A percentile compares a stretch with the other conserved stretches of the same genome.
These are phyloP conservation scores for Suillus spraguei DNA, from an alignment of 768 basidiomycete genomes.

Conservation along the genomic window DNA sequence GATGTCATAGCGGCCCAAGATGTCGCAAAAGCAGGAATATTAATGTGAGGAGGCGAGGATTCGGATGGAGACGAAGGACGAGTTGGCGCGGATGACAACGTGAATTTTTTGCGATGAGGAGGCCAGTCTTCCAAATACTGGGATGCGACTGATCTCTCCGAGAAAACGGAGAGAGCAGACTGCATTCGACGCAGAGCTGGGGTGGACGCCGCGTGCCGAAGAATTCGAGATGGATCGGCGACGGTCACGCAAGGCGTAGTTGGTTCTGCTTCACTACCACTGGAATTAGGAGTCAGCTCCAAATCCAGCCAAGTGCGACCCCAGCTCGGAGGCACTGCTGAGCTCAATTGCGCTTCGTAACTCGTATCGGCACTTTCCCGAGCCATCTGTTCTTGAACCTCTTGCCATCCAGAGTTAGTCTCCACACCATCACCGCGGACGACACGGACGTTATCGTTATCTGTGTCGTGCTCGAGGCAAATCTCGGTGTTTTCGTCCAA, in stretches of 20 bases:
- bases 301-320: constrained; percentile 26
- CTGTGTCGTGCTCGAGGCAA: constrained; percentile 69
- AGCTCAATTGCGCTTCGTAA: constrained; percentile 30
- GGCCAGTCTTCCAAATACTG: constrained; percentile 1
- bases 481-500: constrained; percentile 59
- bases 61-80: constrained; percentile 4
- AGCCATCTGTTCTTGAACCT: constrained; percentile 41
- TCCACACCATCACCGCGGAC: constrained; percentile 78
- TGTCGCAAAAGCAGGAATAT: neutral
- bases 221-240: neutral
- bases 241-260: constrained; percentile 1
- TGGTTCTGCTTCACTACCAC: constrained; percentile 10
- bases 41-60: neutral
- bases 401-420: constrained; percentile 41
- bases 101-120: neutral
- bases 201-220: constrained; percentile 5
- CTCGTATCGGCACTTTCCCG: constrained; percentile 28
- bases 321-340: constrained; percentile 55
- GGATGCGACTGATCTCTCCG: neutral
- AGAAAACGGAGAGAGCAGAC: constrained; percentile 28
- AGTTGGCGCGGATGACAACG: neutral
- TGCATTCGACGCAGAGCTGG: constrained; percentile 27
- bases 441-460: constrained; percentile 62
- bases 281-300: constrained; percentile 7
- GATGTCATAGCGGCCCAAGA: constrained; percentile 4